These are phyloP conservation scores for Corylus americana DNA, from an alignment of 306 rosid genomes.

Conservation along the genomic window DNA sequence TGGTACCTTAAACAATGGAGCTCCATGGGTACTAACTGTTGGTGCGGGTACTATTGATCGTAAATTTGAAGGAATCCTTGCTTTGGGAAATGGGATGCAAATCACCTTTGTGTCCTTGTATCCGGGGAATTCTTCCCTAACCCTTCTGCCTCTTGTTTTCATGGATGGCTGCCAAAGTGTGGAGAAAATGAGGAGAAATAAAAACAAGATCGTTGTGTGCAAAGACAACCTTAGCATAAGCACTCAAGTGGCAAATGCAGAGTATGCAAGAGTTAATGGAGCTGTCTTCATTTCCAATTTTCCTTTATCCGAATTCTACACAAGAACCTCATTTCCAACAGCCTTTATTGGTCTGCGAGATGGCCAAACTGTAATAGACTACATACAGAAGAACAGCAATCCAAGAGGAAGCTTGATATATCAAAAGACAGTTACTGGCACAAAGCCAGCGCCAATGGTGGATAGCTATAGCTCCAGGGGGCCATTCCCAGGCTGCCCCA, in stretches of 20 bases:
- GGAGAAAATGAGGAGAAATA: slow-evolving; percentile 28
- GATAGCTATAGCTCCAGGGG: slow-evolving; percentile 71
- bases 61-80: slow-evolving; percentile 40
- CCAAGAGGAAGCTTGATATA: slow-evolving; percentile 52
- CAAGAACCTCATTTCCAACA: slow-evolving; percentile 26
- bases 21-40: slow-evolving; percentile 71
- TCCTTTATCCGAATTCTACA: slow-evolving; percentile 14
- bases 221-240: slow-evolving; percentile 29
- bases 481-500: slow-evolving; percentile 63
- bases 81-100: slow-evolving; percentile 41
- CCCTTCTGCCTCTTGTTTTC: slow-evolving; percentile 45
- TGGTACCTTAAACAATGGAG: slow-evolving; percentile 57
- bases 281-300: slow-evolving; percentile 59
- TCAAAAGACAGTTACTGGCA: slow-evolving; percentile 42
- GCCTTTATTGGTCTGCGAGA: slow-evolving; percentile 24
- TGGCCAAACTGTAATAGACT: slow-evolving; percentile 55
- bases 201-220: slow-evolving; percentile 60
- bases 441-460: slow-evolving; percentile 56
- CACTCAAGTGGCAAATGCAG: slow-evolving; percentile 26
- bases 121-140: slow-evolving; percentile 32
- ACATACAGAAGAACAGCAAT: slow-evolving; percentile 24
- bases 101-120: slow-evolving; percentile 53
- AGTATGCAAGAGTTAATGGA: slow-evolving; percentile 33
- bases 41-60: slow-evolving; percentile 70
- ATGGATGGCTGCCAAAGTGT: slow-evolving; percentile 39